Evolutionary conservation across 495 filamentous ascomycete genomes (phyloP), one percentile per base, ranked within the genome.

Genomic region (Corynascus novoguineensis): DNA sequence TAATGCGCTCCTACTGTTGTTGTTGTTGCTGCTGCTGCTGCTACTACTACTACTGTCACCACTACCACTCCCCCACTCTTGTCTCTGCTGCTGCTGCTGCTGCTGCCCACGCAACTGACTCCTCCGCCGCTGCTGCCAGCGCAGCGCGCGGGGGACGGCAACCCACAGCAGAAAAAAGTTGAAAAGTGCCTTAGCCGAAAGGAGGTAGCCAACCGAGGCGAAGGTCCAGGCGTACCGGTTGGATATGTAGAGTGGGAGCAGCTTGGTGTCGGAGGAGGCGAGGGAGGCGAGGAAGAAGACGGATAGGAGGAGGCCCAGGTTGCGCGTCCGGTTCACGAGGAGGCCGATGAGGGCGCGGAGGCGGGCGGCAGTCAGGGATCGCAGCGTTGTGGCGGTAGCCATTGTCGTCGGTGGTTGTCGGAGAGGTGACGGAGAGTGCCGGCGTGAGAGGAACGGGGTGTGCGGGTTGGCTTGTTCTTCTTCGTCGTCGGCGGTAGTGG

Each of bases 251-350:
- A 74, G 72, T n/a, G 72, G 61, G 10, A 77, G 58, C 17, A 77
- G 64, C 53, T 73, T 77, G 21, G 74, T 75, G 56, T 77, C 74
- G 52, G 74, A 73, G 57, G 69, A 73, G 15, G 73, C 73, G 42
- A 75, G 69, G n/a, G 73, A 69, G 28, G 73, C 73, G 31, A 75
- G 64, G 48, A 75, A 67, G 61, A 76, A 73, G 47, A 65, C 64
- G 28, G 64, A 19, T 3, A 76, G 70, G 5, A 76, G 59, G 22
- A 77, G 57, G 8, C 35, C 51, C 5, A 76, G 65, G 58, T 74
- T 72, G 45, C 50, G 52, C 12, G 59, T 50, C 19, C 54, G 64
- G 46, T 17, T 41, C 1, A 40, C 21, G 17, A 59, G 53, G 15
- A 53, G 24, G 29, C 57, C 49, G 47, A 58, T 50, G 17, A 71